Percentiles rank a stretch among this genome's conserved stretches.
Conservation (phyloP, 2,329 filamentous ascomycete genomes). For the Calonectria henricotiae region DNA sequence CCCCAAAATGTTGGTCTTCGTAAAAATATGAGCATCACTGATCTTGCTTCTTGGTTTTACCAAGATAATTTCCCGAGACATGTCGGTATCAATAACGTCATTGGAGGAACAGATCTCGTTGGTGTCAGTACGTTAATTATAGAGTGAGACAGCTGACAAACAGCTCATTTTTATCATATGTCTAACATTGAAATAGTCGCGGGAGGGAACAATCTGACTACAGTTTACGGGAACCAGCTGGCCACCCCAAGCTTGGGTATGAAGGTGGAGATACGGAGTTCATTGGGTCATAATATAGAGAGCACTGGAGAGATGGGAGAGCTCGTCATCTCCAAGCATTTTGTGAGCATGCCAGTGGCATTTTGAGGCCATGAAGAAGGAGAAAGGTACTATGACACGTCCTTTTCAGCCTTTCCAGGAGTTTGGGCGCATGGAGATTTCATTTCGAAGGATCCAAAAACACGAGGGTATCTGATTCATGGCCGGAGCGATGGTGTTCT, state of each 20-base stretch:
- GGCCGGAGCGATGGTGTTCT: background rate
- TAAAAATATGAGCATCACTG: background rate
- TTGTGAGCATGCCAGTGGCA: background rate
- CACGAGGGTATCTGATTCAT: background rate
- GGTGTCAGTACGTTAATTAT: background rate
- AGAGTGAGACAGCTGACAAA: too few species aligned
- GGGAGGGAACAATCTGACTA: background rate
- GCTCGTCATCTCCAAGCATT: background rate
- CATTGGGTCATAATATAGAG: background rate
- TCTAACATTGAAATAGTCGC: background rate
- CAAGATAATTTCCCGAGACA: background rate
- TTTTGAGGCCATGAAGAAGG: background rate
- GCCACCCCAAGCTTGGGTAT: background rate
- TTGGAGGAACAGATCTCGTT: background rate
- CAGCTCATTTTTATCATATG: too few species aligned
- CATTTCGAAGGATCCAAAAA: background rate
- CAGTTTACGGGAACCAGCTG: conserved; percentile 1
- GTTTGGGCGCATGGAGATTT: conserved; percentile 2
- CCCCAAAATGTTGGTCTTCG: background rate
- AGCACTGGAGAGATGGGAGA: background rate
- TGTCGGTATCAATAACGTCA: background rate
- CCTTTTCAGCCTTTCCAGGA: background rate
- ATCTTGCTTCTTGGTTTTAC: conserved; percentile 4
- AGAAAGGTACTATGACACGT: background rate
- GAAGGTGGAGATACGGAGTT: conserved; percentile 6